phyloP scores from a whole-genome alignment of 192 early-diverging fungal species.

The Coemansia sp. region DNA sequence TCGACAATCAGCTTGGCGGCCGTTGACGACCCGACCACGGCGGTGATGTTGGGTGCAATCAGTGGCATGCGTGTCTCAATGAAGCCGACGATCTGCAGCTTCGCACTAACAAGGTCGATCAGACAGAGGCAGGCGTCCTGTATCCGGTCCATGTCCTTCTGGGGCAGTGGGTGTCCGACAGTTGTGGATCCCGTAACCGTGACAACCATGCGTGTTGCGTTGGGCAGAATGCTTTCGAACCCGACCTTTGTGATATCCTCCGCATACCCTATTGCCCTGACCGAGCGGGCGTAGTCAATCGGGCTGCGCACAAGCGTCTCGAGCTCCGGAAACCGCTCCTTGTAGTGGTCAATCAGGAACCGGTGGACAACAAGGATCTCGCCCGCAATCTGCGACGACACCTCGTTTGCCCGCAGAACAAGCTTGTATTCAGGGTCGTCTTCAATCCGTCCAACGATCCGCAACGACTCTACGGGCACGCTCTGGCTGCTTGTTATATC shows the following conservation, averaged over 20 bases:
- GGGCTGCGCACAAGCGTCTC: slow-evolving; percentile 87
- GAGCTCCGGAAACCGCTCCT: slow-evolving; percentile 86
- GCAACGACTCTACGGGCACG: background rate
- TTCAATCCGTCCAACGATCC: slow-evolving; percentile 34
- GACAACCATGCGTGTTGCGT: slow-evolving; percentile 87
- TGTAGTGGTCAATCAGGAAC: slow-evolving; percentile 78
- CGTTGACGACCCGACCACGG: slow-evolving; percentile 78
- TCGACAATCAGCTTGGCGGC: slow-evolving; percentile 91
- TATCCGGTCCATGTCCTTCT: slow-evolving; percentile 64
- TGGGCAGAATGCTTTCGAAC: slow-evolving; percentile 76
- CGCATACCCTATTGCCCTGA: slow-evolving; percentile 78
- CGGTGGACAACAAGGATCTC: slow-evolving; percentile 90
- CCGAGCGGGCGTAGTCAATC: slow-evolving; percentile 84
- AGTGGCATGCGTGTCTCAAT: slow-evolving; percentile 89
- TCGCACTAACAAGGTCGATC: slow-evolving; percentile 68
- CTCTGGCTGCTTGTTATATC: slow-evolving; percentile 45
- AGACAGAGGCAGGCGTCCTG: slow-evolving; percentile 74
- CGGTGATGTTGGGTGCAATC: slow-evolving; percentile 93
- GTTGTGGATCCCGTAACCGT: slow-evolving; percentile 89
- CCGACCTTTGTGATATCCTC: slow-evolving; percentile 81
- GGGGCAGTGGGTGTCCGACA: slow-evolving; percentile 64
- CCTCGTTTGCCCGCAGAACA: slow-evolving; percentile 83
- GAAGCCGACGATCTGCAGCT: slow-evolving; percentile 74
- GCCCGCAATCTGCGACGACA: slow-evolving; percentile 83
- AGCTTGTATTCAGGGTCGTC: slow-evolving; percentile 88